Conservation (phyloP, 352 stramenopile species). For the Phytophthora pseudosyringae region DNA sequence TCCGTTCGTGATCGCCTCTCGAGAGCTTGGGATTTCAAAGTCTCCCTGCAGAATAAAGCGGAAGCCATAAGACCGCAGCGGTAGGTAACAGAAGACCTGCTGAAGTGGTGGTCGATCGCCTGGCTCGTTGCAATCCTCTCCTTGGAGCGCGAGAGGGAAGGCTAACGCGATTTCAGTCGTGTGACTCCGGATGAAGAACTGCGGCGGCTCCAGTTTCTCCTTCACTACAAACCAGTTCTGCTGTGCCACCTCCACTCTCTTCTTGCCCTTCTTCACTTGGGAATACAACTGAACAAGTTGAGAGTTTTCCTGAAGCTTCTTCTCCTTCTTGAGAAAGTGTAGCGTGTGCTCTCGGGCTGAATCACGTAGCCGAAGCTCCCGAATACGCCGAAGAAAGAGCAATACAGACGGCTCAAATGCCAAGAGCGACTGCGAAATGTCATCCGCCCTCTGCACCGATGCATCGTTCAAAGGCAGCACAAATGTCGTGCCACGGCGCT, state of each 20-base stretch:
- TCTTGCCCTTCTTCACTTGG: slow-evolving; percentile 24
- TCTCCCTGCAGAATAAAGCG: slow-evolving; percentile 89
- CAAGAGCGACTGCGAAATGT: slow-evolving; percentile 73
- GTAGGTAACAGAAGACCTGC: slow-evolving; percentile 86
- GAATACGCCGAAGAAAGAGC: slow-evolving; percentile 81
- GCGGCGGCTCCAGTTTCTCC: slow-evolving; percentile 35
- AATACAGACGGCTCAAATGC: slow-evolving; percentile 79
- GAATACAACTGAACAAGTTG: slow-evolving; percentile 52
- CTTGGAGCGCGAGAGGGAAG: slow-evolving; percentile 38
- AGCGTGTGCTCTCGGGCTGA: slow-evolving; percentile 35
- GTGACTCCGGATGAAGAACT: slow-evolving; percentile 28
- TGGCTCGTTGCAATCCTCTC: slow-evolving; percentile 4
- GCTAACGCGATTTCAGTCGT: slow-evolving; percentile 69
- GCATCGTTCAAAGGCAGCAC: slow-evolving; percentile 74
- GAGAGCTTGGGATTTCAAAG: slow-evolving; percentile 87
- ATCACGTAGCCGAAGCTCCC: slow-evolving; percentile 65
- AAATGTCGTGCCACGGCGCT: slow-evolving; percentile 64
- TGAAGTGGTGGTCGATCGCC: slow-evolving; percentile 60
- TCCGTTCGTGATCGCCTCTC: slow-evolving; percentile 82
- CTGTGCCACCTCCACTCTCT: slow-evolving; percentile 24
- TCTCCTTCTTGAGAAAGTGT: slow-evolving; percentile 59
- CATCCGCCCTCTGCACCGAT: slow-evolving; percentile 46
- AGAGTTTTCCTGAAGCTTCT: slow-evolving; percentile 25
- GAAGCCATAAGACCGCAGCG: slow-evolving; percentile 82
- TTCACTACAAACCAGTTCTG: slow-evolving; percentile 77